Percentiles rank a stretch among this genome's conserved stretches.
These are phyloP conservation scores for Boletellus sp. DNA, from an alignment of 1,284 basidiomycete genomes.

Conservation along the genomic window DNA sequence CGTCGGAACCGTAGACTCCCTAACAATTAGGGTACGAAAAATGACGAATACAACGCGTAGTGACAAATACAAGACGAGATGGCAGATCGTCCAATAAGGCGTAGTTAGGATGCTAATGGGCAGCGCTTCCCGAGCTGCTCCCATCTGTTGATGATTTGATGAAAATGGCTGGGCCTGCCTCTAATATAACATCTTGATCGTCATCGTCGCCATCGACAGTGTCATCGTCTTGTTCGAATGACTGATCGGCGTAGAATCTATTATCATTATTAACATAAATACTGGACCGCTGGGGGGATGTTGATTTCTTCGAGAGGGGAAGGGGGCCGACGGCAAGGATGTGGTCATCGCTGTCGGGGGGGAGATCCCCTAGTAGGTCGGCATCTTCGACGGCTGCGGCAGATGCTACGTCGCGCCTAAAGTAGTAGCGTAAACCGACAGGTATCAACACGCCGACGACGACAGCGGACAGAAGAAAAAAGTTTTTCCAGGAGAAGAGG, in stretches of 20 bases:
- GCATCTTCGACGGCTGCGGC: conserved; percentile 44
- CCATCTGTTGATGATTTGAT: conserved; percentile 36
- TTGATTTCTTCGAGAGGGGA: conserved; percentile 38
- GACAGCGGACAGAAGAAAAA: conserved; percentile 78
- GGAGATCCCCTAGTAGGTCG: conserved; percentile 19
- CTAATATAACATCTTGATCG: conserved; percentile 57
- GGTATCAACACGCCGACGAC: conserved; percentile 90
- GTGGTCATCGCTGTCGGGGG: conserved; percentile 42
- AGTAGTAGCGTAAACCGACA: conserved; percentile 80
- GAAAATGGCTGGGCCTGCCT: conserved; percentile 58
- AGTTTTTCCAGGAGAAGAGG: conserved; percentile 85
- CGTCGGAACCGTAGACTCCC: not conserved
- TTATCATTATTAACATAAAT: conserved; percentile 37
- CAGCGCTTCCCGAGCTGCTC: conserved; percentile 26
- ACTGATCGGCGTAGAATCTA: conserved; percentile 38
- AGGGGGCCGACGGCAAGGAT: conserved; percentile 53
- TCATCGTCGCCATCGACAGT: conserved; percentile 41
- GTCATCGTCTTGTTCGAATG: conserved; percentile 33
- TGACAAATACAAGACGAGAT: conserved; percentile 18
- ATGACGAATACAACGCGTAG: conserved; percentile 17
- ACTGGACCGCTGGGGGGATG: conserved; percentile 30
- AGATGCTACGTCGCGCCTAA: conserved; percentile 51
- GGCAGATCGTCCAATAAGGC: conserved; percentile 11
- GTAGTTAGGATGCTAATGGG: conserved; percentile 18
- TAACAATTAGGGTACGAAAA: conserved; percentile 2